Evolutionary conservation across 2,329 filamentous ascomycete genomes (phyloP).

Genomic region (Hypoxylon rubiginosum): DNA sequence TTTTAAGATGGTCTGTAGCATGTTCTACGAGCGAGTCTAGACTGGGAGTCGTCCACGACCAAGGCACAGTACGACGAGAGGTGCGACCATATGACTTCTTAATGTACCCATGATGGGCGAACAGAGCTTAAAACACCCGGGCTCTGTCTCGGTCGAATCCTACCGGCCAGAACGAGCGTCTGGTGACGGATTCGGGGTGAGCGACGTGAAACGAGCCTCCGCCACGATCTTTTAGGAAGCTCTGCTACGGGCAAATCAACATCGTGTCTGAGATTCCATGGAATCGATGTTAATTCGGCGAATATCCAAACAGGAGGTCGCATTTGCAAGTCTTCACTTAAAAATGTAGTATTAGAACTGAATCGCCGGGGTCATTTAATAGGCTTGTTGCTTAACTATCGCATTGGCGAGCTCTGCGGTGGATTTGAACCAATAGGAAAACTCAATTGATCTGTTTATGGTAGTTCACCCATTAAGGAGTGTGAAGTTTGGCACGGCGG

Average conservation of each 20-base stretch:
- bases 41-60: not conserved
- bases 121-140: not conserved
- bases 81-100: constrained; percentile 2
- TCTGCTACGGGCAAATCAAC: not conserved
- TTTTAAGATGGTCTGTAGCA: not conserved
- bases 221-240: not conserved
- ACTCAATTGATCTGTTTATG: not conserved
- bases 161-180: not conserved
- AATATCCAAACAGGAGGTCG: not conserved
- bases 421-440: constrained; percentile 1
- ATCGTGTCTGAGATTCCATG: not conserved
- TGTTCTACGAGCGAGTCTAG: not conserved
- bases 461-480: not conserved
- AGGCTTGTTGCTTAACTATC: not conserved
- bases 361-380: not conserved
- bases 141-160: not conserved
- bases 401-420: not conserved
- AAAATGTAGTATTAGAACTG: not conserved
- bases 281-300: not conserved
- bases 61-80: not conserved
- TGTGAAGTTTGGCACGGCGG: not conserved
- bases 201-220: not conserved
- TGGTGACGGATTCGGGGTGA: not conserved
- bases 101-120: not conserved
- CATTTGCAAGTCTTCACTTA: not conserved